These are phyloP conservation scores for Solanum boliviense DNA, from an alignment of 257 asterid species.

Conservation along the genomic window DNA sequence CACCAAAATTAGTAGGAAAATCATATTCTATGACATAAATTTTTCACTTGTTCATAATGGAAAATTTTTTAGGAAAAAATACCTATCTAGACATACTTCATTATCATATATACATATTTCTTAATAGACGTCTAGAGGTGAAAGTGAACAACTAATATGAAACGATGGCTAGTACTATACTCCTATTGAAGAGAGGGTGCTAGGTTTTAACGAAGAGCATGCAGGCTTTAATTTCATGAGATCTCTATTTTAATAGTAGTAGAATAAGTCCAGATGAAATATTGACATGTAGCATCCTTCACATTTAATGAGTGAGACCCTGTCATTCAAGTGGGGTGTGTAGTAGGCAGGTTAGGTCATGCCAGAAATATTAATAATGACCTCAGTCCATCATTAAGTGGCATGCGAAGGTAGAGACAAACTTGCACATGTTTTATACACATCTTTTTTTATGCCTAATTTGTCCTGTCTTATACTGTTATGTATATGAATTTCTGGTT, in stretches of 20 bases:
- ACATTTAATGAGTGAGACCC: too few species aligned
- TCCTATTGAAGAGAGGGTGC: not conserved
- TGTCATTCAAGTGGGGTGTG: not conserved
- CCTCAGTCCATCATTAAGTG: not conserved
- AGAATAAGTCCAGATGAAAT: not conserved
- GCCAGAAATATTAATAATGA: not conserved
- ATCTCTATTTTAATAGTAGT: not conserved
- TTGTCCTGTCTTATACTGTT: not conserved
- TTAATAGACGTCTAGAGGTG: too few species aligned
- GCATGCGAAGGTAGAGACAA: not conserved
- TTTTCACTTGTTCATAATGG: too few species aligned
- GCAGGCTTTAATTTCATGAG: not conserved
- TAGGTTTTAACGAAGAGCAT: not conserved
- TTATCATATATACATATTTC: too few species aligned
- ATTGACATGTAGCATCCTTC: not conserved
- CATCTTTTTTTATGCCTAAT: not conserved
- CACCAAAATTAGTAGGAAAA: too few species aligned
- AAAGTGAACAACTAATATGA: too few species aligned
- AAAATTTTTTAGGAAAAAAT: too few species aligned
- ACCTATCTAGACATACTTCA: too few species aligned
- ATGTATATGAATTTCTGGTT: conserved; percentile 16
- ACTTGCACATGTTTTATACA: not conserved
- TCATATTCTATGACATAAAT: too few species aligned
- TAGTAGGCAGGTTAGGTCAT: not conserved
- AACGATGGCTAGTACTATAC: too few species aligned